Evolutionary conservation across 306 rosid genomes (phyloP), one percentile per base, ranked within the genome.

Genomic region (Inga laurina): DNA sequence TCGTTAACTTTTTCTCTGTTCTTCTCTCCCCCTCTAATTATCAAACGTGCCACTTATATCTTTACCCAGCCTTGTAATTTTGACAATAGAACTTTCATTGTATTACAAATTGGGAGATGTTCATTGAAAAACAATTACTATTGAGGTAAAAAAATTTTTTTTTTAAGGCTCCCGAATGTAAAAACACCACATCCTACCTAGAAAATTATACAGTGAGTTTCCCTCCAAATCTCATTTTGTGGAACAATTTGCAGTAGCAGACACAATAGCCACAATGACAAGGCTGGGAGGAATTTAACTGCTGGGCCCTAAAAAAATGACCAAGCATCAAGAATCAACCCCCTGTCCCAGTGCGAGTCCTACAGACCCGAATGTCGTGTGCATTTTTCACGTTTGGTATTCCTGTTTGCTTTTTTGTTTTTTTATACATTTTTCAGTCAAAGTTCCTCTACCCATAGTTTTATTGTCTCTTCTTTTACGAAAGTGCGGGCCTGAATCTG

Each of bases 301-400:
- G 59, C 32, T 43, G 81, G 66, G 74, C 68, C 81, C 77, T 16
- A 43, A 8, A 69, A 69, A 12, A 41, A 24, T n/a, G 57, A 12
- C 45, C 46, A 14, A 30, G 37, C 32, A 59, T 41, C 41, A 37
- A 37, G 41, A 37, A 37, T 35, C 39, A 41, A 7, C 44, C 54
- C 46, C 15, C 27, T 32, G 21, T 18, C 15, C 34, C 15, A 32
- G 45, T 72, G n/a, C 44, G 16, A 43, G 56, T 72, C 70, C 75
- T 46, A 70, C 34, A 48, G 19, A 49, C 39, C 21, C 78, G 48
- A 32, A 43, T 57, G 62, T 45, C 82, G 77, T 0, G 13, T 62
- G 66, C 62, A 54, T 54, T 54, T 54, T 54, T 54, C 62, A 54
- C 62, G 22, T 54, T 54, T 2, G 10, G 22, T 21, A 54, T 54